These are phyloP conservation scores for Rhytidiadelphus loreus DNA, from an alignment of 225 moss, liverwort and hornwort genomes.

Conservation along the genomic window DNA sequence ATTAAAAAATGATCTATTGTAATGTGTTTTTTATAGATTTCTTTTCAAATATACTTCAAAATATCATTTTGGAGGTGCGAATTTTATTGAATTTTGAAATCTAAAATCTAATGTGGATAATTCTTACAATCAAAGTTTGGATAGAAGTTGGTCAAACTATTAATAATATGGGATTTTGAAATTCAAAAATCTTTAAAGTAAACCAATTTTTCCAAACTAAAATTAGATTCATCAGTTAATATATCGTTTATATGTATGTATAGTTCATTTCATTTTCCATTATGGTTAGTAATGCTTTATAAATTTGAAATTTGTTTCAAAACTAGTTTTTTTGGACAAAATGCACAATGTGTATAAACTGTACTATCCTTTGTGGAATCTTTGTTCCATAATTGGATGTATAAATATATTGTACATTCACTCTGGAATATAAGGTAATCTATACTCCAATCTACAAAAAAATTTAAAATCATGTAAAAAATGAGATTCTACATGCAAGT, in stretches of 20 bases:
- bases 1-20: background rate
- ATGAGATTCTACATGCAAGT: background rate
- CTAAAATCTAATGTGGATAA: background rate
- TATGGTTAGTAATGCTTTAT: background rate
- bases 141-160: background rate
- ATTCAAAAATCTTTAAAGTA: background rate
- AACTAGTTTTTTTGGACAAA: background rate
- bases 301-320: background rate
- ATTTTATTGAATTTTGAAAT: background rate
- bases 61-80: background rate
- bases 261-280: background rate
- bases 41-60: background rate
- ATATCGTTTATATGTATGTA: background rate
- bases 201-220: background rate
- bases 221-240: background rate
- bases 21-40: background rate
- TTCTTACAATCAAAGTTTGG: background rate
- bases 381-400: background rate
- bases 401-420: background rate
- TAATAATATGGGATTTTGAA: background rate
- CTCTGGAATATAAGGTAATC: accelerated
- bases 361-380: background rate
- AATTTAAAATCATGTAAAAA: background rate
- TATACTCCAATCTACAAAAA: background rate
- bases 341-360: too few relatives aligned